These are phyloP conservation scores for slime mould (Dictyostelium discoideum) DNA, from an alignment of 78 protist genomes.

Conservation along the genomic window DNA sequence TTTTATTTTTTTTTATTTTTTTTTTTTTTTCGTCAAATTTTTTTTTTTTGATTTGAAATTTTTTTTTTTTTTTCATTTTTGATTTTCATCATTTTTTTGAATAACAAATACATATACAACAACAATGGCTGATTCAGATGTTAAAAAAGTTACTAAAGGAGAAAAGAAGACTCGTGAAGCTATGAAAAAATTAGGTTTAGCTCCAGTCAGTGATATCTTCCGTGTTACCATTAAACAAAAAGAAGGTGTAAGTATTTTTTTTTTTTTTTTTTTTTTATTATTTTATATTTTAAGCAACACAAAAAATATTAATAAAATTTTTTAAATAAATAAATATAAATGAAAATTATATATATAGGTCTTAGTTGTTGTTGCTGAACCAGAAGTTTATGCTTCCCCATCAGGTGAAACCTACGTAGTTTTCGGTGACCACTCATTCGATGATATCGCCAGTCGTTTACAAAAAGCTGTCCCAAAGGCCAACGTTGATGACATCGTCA, in stretches of 20 bases:
- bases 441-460: constrained; percentile 81
- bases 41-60: not conserved
- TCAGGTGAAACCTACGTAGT: constrained; percentile 93
- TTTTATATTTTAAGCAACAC: too few relatives aligned
- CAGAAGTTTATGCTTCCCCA: constrained; percentile 93
- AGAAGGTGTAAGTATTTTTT: constrained; percentile 24
- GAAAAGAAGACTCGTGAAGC: constrained; percentile 69
- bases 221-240: constrained; percentile 90
- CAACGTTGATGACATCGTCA: constrained; percentile 21
- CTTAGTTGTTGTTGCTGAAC: constrained; percentile 90
- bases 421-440: constrained; percentile 96
- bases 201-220: constrained; percentile 86
- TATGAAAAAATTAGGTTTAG: constrained; percentile 91
- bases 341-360: constrained; percentile 37
- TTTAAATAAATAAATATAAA: too few relatives aligned
- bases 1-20: not conserved
- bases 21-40: not conserved
- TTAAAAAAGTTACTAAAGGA: constrained; percentile 69
- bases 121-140: not conserved
- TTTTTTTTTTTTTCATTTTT: not conserved
- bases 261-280: too few relatives aligned
- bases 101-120: not conserved
- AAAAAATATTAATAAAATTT: too few relatives aligned
- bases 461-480: constrained; percentile 47
- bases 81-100: not conserved